Evolutionary conservation across 2,329 filamentous ascomycete species (phyloP), one percentile per base, ranked within the genome.

Genomic region (Pyrenochaeta sp.): DNA sequence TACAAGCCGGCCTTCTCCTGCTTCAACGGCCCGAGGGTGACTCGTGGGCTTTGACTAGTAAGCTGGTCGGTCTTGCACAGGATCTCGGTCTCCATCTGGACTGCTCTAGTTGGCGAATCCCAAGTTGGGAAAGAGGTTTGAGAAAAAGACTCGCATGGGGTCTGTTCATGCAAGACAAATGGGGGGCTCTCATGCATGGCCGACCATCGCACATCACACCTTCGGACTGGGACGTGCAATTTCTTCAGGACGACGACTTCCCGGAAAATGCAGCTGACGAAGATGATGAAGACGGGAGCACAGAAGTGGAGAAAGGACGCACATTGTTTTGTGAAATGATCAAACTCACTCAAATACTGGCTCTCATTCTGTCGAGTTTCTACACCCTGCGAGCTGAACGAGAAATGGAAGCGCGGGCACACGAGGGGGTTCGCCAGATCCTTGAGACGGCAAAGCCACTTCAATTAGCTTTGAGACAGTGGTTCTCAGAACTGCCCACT

Each of bases 121-220:
- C 84, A 2, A 68, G 72, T 0, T 86, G 83, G 83, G 85, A 87
- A 56, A 78, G 81, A 40, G 81, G 83, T 0, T 69, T 87, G 13
- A 73, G 85, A 10, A 81, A 82, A 55, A 72, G 85, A 10, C 68
- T 87, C 0, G 83, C 81, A 0, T 88, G 85, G 84, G 83, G 79
- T 2, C 65, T 86, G 0, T 87, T 80, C 50, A 83, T 85, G 75
- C 84, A 87, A 59, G 84, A 87, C 51, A 83, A 81, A 55, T 85
- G 80, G 82, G 77, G 79, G 2, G 76, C 80, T 2, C 72, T 83
- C 24, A 77, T 81, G 19, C 79, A 82, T 51, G 82, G 83, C 6
- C 73, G 82, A 18, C 81, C 81, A 8, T 80, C 78, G 17, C 77
- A 83, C 37, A 80, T 85, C 17, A 72, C 72, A 4, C 66, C 73